These are phyloP conservation scores for Aspergillus bertholletiae DNA, from an alignment of 495 filamentous ascomycete genomes.

Conservation along the genomic window DNA sequence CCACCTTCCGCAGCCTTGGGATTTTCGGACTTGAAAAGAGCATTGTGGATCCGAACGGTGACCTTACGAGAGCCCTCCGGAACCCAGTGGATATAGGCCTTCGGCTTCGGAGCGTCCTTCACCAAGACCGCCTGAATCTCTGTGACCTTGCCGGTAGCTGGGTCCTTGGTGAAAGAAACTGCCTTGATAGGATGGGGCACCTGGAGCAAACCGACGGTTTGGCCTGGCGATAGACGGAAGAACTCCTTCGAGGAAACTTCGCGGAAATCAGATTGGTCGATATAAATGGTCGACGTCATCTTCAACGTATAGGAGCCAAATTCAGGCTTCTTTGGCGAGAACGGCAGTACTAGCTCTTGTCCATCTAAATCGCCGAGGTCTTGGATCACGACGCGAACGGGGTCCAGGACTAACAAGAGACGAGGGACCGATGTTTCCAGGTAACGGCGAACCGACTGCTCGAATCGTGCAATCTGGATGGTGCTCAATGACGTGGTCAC, in stretches of 20 bases:
- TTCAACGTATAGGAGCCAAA: slow-evolving; percentile 37
- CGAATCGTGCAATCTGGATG: slow-evolving; percentile 72
- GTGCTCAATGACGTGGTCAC: slow-evolving; percentile 72
- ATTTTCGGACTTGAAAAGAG: slow-evolving; percentile 82
- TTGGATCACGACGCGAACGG: slow-evolving; percentile 68
- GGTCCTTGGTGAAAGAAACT: slow-evolving; percentile 55
- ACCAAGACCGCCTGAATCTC: slow-evolving; percentile 36
- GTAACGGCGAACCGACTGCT: slow-evolving; percentile 74
- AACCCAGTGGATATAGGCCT: slow-evolving; percentile 85
- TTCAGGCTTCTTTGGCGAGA: slow-evolving; percentile 48
- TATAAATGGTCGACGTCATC: slow-evolving; percentile 85
- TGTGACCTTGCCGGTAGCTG: slow-evolving; percentile 47
- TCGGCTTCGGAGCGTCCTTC: slow-evolving; percentile 55
- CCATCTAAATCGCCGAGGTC: slow-evolving; percentile 66
- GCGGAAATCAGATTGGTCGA: slow-evolving; percentile 90
- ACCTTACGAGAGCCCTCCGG: slow-evolving; percentile 63
- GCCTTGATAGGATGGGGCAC: slow-evolving; percentile 80
- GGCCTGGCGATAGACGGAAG: slow-evolving; percentile 90
- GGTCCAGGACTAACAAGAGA: slow-evolving; percentile 74
- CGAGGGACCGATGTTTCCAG: slow-evolving; percentile 82
- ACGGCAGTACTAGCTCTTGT: slow-evolving; percentile 62
- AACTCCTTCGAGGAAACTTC: slow-evolving; percentile 80
- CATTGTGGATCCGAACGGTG: slow-evolving; percentile 77
- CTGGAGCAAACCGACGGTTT: slow-evolving; percentile 83
- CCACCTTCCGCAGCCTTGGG: slow-evolving; percentile 69